Evolutionary conservation across 371 early-diverging fungal genomes (phyloP), one percentile per base, ranked within the genome.

Genomic region (Mortierella sp.): DNA sequence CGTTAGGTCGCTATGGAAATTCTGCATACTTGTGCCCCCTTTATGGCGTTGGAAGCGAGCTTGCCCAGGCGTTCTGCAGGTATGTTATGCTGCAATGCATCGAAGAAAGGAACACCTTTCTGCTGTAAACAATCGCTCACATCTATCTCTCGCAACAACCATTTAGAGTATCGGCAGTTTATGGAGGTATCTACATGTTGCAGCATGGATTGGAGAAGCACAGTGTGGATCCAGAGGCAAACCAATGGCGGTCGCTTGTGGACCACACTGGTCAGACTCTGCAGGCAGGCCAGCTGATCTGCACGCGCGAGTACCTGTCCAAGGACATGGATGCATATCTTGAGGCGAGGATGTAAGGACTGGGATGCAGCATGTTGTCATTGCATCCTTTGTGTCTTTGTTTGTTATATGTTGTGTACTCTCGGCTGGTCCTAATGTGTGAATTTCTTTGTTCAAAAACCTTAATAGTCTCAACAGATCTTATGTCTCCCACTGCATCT

Each of bases 1-100:
- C 97, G 0, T 82, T 97, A 52, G 98, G 98, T 12, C 86, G 95
- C 8, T 98, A 89, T 76, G 95, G 95, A 17, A 87, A 86, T 51
- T 92, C 94, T 44, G 91, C 92, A 3, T 95, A 92, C 60, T 78
- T 98, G 28, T 86, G 89, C 50, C 88, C 93, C 3, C 73, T 95
- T 32, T 96, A 98, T 82, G 98, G 98, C 12, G 92, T 93, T 19
- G 93, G 91, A 12, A 92, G 94, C 39, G 97, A 98, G 79, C 84
- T 96, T 15, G 86, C 93, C 0, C 98, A 98, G 80, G 92, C 95
- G 2, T 97, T 97, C 76, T 96, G 96, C 79, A 86, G 97, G 84
- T 92, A 80, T 50, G 63, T 32, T 54, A 32, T 6, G 3, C 26
- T 21, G 23, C 21, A 44, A 56, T 21, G 6, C 23, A 2, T 27